phyloP scores from a whole-genome alignment of 176 grass and related monocot species.

The Ampelocalamus luodianensis region DNA sequence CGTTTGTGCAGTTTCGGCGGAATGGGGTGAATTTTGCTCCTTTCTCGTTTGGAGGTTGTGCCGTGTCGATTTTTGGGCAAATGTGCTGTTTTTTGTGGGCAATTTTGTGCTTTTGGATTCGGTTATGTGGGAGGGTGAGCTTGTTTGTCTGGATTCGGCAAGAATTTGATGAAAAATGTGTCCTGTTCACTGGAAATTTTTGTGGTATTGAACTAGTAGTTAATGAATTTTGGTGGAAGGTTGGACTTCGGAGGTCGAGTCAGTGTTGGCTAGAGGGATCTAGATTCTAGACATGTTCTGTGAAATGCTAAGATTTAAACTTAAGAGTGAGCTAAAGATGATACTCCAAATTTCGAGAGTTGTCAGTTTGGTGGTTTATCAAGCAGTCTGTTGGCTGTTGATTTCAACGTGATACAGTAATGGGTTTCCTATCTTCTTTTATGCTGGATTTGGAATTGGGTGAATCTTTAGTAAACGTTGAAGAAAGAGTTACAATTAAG shows the following conservation, averaged over 20 bases:
- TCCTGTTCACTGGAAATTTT: background rate
- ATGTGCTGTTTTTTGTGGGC: background rate
- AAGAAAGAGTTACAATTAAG: conserved; percentile 1
- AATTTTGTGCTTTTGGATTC: background rate
- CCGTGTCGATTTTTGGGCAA: background rate
- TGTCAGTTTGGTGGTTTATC: background rate
- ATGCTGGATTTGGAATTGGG: background rate
- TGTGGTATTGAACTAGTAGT: background rate
- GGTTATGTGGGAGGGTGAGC: background rate
- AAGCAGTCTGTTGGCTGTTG: conserved; percentile 2
- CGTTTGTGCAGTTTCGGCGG: background rate
- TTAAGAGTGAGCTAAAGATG: background rate
- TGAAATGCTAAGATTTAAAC: conserved; percentile 1
- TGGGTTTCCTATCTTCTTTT: background rate
- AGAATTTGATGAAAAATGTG: background rate
- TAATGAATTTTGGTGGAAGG: background rate
- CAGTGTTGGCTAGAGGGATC: conserved; percentile 18
- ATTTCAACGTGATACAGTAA: background rate
- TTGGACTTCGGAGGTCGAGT: background rate
- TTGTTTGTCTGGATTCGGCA: background rate
- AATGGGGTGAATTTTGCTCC: background rate
- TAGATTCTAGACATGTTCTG: background rate
- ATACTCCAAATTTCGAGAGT: background rate
- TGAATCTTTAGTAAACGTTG: background rate
- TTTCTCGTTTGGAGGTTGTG: background rate